phyloP scores from a whole-genome alignment of 805 yeast genomes.

The Kluyveromyces lactis region DNA sequence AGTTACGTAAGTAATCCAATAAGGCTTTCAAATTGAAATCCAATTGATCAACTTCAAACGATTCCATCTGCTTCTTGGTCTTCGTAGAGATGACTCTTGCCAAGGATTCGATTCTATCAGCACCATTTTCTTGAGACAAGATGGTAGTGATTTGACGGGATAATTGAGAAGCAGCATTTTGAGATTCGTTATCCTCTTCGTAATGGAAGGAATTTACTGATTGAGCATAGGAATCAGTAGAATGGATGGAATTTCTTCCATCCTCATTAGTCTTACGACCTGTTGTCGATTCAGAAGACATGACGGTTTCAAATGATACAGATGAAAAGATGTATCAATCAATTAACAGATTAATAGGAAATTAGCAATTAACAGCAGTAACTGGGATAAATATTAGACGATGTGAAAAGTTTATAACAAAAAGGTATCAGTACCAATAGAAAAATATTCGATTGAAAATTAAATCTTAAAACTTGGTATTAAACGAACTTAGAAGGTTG shows the following conservation, averaged over 20 bases:
- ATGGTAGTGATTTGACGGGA: conserved; percentile 26
- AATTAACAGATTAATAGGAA: too few species aligned
- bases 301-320: background rate
- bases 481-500: too few species aligned
- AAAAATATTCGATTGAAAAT: too few species aligned
- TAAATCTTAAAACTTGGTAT: too few species aligned
- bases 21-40: conserved; percentile 40
- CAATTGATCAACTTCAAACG: conserved; percentile 36
- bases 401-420: too few species aligned
- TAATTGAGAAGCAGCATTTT: conserved; percentile 21
- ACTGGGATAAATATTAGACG: too few species aligned
- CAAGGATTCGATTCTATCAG: conserved; percentile 37
- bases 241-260: conserved; percentile 4
- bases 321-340: too few species aligned
- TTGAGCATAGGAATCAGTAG: conserved; percentile 17
- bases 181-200: conserved; percentile 15
- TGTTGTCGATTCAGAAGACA: background rate
- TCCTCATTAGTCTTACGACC: background rate
- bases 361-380: too few species aligned
- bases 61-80: conserved; percentile 37
- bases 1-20: conserved; percentile 33
- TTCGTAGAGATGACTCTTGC: conserved; percentile 43
- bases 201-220: conserved; percentile 19
- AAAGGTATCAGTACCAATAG: too few species aligned
- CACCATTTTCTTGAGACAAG: conserved; percentile 29